A percentile compares a stretch with the other conserved stretches of the same genome.
Conservation (phyloP, 192 early-diverging fungal genomes). For the Tieghemiomyces parasiticus region DNA sequence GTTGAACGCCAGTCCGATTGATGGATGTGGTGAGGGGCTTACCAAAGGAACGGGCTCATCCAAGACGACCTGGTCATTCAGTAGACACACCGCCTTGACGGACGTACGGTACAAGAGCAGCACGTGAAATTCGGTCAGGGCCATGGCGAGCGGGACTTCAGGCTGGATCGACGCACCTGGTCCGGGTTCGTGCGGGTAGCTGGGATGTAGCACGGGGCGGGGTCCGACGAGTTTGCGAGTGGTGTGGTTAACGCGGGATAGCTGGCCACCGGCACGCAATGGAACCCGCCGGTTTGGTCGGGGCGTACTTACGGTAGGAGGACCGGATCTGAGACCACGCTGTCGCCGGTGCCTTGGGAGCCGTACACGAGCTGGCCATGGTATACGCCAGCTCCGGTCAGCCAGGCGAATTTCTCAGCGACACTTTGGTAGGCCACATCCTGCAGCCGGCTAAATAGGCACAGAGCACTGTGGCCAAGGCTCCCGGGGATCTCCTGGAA, state of each 20-base stretch:
- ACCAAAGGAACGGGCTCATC: conserved; percentile 67
- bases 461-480: conserved; percentile 34
- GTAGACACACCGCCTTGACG: conserved; percentile 58
- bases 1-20: too few species aligned
- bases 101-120: conserved; percentile 67
- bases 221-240: too few species aligned
- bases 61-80: conserved; percentile 71
- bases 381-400: conserved; percentile 79
- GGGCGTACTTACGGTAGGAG: conserved; percentile 71
- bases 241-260: too few species aligned
- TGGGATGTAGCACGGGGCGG: too few species aligned
- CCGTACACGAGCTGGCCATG: conserved; percentile 69
- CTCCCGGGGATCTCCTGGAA: conserved; percentile 47
- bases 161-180: conserved; percentile 16
- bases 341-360: conserved; percentile 54
- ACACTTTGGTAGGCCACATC: conserved; percentile 45
- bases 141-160: conserved; percentile 58
- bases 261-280: too few species aligned
- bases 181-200: too few species aligned
- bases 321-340: conserved; percentile 65
- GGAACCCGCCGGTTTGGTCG: too few species aligned
- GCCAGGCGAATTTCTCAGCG: conserved; percentile 79
- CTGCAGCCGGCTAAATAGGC: conserved; percentile 54
- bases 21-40: too few species aligned
- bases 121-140: conserved; percentile 81